Conservation (phyloP, 2,329 filamentous ascomycete species). For the Fusarium equiseti region DNA sequence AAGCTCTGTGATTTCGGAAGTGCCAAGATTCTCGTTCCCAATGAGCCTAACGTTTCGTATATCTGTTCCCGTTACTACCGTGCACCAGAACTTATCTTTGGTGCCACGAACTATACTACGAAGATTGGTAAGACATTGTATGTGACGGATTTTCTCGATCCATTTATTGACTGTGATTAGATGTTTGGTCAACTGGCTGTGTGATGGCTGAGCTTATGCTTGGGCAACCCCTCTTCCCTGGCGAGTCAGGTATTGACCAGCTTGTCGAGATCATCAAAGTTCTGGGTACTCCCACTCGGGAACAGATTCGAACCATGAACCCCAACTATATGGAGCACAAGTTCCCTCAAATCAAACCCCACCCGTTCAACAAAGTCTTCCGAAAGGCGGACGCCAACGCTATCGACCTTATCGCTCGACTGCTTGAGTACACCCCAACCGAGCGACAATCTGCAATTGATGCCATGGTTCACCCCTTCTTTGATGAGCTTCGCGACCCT, state of each 20-base stretch:
- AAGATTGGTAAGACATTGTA: conserved; percentile 85
- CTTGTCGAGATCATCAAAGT: conserved; percentile 99
- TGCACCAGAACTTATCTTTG: conserved; percentile 97
- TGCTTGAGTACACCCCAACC: conserved; percentile 97
- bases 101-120: conserved; percentile 98
- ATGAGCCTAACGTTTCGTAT: conserved; percentile 99
- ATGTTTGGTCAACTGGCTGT: conserved; percentile 99
- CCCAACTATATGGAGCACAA: conserved; percentile 99
- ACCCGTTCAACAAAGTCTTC: conserved; percentile 99
- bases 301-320: conserved; percentile 99
- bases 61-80: conserved; percentile 99
- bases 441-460: conserved; percentile 93
- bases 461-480: conserved; percentile 98
- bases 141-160: background rate
- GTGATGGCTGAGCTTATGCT: conserved; percentile 99
- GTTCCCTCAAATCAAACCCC: conserved; percentile 99
- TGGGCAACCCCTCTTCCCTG: conserved; percentile 95
- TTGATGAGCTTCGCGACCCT: conserved; percentile 95
- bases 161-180: conserved; percentile 69
- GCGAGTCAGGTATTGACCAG: conserved; percentile 98
- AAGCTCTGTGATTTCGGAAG: conserved; percentile 99
- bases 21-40: conserved; percentile 97
- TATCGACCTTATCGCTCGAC: conserved; percentile 91
- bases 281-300: conserved; percentile 92
- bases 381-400: conserved; percentile 93